phyloP scores from a whole-genome alignment of 495 filamentous ascomycete species.

The Cenococcum geophilum region DNA sequence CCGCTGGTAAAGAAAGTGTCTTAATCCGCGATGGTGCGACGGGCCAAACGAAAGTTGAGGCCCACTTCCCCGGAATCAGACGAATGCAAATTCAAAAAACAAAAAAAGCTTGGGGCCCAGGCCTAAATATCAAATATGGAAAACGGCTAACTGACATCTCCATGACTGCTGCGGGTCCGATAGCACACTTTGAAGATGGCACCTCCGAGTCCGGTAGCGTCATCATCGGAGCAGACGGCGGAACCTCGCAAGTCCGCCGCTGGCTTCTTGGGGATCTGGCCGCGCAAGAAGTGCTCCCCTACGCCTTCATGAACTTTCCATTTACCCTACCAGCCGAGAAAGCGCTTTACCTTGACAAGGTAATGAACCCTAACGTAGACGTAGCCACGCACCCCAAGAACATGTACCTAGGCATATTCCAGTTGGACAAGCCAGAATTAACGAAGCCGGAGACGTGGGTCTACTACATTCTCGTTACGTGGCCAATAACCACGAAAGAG shows the following conservation, averaged over 20 bases:
- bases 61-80: constrained; percentile 3
- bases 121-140: background rate
- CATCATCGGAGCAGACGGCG: background rate
- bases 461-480: background rate
- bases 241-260: background rate
- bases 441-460: constrained; percentile 3
- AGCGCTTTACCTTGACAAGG: background rate
- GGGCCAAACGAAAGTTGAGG: background rate
- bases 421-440: background rate
- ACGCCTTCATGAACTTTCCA: constrained; percentile 8
- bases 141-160: background rate
- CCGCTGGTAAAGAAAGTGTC: background rate
- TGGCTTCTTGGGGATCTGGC: constrained; percentile 3
- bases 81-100: constrained; percentile 9
- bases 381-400: constrained; percentile 3
- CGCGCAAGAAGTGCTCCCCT: constrained; percentile 5
- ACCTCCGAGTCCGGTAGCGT: background rate
- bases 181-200: constrained; percentile 1
- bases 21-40: constrained; percentile 4
- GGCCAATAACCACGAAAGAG: background rate
- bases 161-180: background rate
- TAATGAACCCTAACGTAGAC: constrained; percentile 6
- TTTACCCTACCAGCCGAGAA: constrained; percentile 4
- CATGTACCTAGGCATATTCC: constrained; percentile 4
- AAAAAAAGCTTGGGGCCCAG: background rate